Conservation (phyloP, 2,329 filamentous ascomycete genomes). For the Fusarium sp. region DNA sequence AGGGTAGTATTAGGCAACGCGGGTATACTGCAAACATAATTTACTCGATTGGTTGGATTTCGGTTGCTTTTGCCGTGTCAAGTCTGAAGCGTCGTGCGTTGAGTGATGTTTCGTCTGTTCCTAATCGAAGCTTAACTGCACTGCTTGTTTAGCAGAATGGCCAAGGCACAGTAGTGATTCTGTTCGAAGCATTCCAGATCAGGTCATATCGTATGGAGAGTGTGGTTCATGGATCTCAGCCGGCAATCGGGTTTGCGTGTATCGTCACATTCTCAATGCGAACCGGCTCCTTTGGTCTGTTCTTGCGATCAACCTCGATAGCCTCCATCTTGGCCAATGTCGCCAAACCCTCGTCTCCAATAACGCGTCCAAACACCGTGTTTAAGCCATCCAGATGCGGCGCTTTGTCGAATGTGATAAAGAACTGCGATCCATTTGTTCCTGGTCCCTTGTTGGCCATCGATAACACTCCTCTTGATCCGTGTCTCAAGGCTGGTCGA, state of each 20-base stretch:
- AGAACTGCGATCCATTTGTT: slow-evolving; percentile 84
- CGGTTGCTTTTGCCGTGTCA: not conserved
- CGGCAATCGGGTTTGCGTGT: slow-evolving; percentile 82
- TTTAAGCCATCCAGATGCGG: slow-evolving; percentile 85
- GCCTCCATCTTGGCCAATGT: slow-evolving; percentile 77
- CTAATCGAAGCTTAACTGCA: not conserved
- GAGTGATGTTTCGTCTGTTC: not conserved
- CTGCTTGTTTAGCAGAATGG: not conserved
- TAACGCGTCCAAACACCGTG: slow-evolving; percentile 81
- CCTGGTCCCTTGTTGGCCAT: slow-evolving; percentile 82
- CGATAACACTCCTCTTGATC: slow-evolving; percentile 73
- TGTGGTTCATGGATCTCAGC: slow-evolving; percentile 48
- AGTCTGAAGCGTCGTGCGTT: not conserved
- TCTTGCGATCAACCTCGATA: slow-evolving; percentile 80
- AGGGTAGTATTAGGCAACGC: not conserved
- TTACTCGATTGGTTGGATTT: not conserved
- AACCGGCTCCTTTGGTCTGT: slow-evolving; percentile 71
- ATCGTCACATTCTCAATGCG: slow-evolving; percentile 75
- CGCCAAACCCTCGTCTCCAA: slow-evolving; percentile 69
- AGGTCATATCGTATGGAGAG: not conserved
- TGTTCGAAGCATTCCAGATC: not conserved
- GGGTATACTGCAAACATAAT: not conserved
- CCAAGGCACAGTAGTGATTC: not conserved
- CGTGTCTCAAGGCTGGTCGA: slow-evolving; percentile 72
- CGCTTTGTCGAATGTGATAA: slow-evolving; percentile 79